A percentile compares a stretch with the other conserved stretches of the same genome.
These are phyloP conservation scores for Coffea canephora DNA, from an alignment of 257 asterid genomes.

Conservation along the genomic window DNA sequence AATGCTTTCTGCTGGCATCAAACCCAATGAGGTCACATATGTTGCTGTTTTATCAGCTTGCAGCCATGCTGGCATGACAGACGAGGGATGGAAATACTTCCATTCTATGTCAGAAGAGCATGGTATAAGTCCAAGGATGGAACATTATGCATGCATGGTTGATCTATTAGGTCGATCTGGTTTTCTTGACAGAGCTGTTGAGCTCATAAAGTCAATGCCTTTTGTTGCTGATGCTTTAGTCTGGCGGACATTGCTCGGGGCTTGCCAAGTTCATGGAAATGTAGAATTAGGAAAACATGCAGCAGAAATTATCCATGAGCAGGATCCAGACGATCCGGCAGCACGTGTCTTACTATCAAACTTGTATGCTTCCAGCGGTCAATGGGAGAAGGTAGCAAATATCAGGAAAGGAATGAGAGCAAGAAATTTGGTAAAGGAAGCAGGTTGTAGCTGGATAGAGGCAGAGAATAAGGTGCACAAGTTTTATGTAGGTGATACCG, in stretches of 20 bases:
- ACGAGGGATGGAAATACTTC: constrained; percentile 71
- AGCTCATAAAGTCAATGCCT: constrained; percentile 67
- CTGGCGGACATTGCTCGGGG: constrained; percentile 93
- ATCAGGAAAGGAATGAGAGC: constrained; percentile 71
- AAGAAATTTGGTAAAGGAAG: constrained; percentile 73
- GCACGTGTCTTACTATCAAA: constrained; percentile 75
- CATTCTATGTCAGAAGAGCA: constrained; percentile 53
- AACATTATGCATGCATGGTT: constrained; percentile 90
- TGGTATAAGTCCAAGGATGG: constrained; percentile 75
- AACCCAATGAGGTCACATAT: constrained; percentile 89
- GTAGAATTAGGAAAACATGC: constrained; percentile 62
- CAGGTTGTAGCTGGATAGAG: constrained; percentile 97
- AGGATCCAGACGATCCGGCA: constrained; percentile 73
- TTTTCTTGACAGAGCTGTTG: constrained; percentile 47
- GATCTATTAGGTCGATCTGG: constrained; percentile 80
- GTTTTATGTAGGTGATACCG: constrained; percentile 81
- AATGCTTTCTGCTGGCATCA: constrained; percentile 56
- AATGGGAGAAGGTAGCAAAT: constrained; percentile 60
- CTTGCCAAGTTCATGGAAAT: constrained; percentile 68
- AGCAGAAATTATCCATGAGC: constrained; percentile 63
- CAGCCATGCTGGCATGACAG: constrained; percentile 76
- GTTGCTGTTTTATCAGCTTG: constrained; percentile 85
- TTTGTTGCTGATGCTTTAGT: constrained; percentile 62
- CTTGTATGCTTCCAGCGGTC: constrained; percentile 67
- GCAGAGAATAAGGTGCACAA: constrained; percentile 64